Conservation (phyloP, 2,329 filamentous ascomycete species). For the Gaeumannomyces sp. region DNA sequence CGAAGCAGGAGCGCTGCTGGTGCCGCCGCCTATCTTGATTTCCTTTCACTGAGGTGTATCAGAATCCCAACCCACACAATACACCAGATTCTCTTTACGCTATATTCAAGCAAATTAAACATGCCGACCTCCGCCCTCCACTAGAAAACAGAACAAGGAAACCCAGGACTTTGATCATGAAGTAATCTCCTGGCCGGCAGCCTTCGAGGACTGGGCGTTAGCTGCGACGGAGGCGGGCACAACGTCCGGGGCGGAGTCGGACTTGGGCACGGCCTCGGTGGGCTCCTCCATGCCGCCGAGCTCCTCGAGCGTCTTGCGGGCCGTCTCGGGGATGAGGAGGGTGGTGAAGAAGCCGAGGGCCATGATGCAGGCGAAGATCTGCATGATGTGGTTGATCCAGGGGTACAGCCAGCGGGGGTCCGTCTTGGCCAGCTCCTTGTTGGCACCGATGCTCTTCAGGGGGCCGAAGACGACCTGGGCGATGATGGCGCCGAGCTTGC, state of each 20-base stretch:
- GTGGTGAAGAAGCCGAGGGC: conserved; percentile 63
- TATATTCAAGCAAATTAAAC: background rate
- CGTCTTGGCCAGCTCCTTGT: conserved; percentile 19
- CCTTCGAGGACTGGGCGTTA: background rate
- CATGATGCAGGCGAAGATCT: conserved; percentile 75
- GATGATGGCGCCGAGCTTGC: conserved; percentile 52
- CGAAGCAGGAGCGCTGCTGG: too few species aligned
- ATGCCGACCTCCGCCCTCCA: background rate
- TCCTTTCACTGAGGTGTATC: background rate
- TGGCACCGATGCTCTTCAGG: conserved; percentile 41
- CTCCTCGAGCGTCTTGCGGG: conserved; percentile 66
- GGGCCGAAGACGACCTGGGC: conserved; percentile 52
- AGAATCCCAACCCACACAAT: background rate
- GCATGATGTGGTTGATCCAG: conserved; percentile 72
- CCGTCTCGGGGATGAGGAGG: conserved; percentile 67
- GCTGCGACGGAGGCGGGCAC: background rate
- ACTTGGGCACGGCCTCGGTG: background rate
- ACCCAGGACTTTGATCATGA: background rate
- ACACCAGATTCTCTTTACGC: background rate
- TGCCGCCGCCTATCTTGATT: background rate
- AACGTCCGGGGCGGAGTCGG: background rate
- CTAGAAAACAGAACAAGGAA: background rate
- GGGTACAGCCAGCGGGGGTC: conserved; percentile 35
- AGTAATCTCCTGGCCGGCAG: background rate
- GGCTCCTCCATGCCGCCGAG: conserved; percentile 26